Evolutionary conservation across 2,329 filamentous ascomycete genomes (phyloP).

Genomic region (Sporothrix brunneoviolacea): DNA sequence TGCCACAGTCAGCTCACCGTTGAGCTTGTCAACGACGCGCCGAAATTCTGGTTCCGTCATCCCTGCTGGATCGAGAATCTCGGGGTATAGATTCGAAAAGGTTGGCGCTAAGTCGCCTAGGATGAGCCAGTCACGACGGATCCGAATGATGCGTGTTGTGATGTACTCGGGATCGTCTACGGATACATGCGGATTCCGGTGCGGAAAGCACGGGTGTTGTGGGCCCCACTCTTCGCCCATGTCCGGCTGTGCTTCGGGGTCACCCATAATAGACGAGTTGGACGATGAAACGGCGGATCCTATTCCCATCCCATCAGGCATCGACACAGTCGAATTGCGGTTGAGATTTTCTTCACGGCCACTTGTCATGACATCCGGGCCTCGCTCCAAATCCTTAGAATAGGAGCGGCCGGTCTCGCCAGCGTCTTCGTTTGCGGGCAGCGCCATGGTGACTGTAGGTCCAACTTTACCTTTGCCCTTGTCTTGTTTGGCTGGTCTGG

Average conservation of each 20-base stretch:
- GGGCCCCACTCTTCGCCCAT: constrained; percentile 84
- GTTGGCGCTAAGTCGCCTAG: constrained; percentile 85
- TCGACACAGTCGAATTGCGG: constrained; percentile 41
- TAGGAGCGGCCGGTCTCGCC: constrained; percentile 28
- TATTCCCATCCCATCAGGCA: constrained; percentile 46
- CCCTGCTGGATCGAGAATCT: constrained; percentile 81
- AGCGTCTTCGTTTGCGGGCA: constrained; percentile 26
- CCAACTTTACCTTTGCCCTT: constrained; percentile 43
- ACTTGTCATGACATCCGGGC: constrained; percentile 34
- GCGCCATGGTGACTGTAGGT: constrained; percentile 36
- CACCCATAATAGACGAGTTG: constrained; percentile 56
- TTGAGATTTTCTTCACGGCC: constrained; percentile 18
- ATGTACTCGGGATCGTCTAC: constrained; percentile 65
- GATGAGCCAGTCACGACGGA: constrained; percentile 85
- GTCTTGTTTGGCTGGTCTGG: constrained; percentile 22
- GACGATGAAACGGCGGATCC: constrained; percentile 50
- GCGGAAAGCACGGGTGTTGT: constrained; percentile 88
- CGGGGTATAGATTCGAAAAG: constrained; percentile 91
- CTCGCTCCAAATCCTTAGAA: constrained; percentile 50
- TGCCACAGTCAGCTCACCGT: constrained; percentile 65
- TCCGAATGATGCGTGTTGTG: constrained; percentile 81
- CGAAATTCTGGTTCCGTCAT: constrained; percentile 84
- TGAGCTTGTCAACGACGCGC: constrained; percentile 71
- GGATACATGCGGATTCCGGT: constrained; percentile 86
- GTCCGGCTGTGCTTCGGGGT: constrained; percentile 56